phyloP scores from a whole-genome alignment of 768 basidiomycete genomes.

The Boletus subcaerulescens region DNA sequence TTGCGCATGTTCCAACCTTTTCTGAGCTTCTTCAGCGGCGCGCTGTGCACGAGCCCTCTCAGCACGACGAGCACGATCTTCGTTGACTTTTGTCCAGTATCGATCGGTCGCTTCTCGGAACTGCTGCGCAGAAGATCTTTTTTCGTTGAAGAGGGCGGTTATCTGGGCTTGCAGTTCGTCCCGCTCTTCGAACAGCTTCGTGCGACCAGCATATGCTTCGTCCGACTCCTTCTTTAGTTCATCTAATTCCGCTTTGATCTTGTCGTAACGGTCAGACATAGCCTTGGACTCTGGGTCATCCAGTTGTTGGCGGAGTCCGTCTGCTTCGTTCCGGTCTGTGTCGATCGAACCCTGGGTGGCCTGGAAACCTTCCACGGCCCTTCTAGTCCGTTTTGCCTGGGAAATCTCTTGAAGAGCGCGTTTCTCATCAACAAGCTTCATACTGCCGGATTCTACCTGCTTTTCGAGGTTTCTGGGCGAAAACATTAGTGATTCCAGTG shows the following conservation, averaged over 20 bases:
- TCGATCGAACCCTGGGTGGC: constrained; percentile 79
- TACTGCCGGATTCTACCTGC: constrained; percentile 85
- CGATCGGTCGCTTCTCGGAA: constrained; percentile 84
- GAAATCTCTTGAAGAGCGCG: constrained; percentile 90
- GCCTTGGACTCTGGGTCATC: constrained; percentile 91
- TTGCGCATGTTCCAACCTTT: constrained; percentile 75
- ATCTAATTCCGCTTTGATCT: constrained; percentile 82
- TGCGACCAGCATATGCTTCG: constrained; percentile 75
- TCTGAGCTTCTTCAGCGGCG: constrained; percentile 72
- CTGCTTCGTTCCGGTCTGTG: constrained; percentile 66
- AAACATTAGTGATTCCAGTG: constrained; percentile 1
- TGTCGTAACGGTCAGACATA: constrained; percentile 74
- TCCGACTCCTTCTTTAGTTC: constrained; percentile 83
- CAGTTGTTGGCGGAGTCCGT: constrained; percentile 76
- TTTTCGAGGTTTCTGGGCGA: constrained; percentile 70
- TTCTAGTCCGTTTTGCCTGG: constrained; percentile 65
- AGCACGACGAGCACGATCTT: constrained; percentile 81
- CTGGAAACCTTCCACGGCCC: constrained; percentile 77
- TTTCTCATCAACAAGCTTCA: constrained; percentile 96
- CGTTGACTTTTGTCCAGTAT: constrained; percentile 80
- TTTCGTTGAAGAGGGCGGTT: constrained; percentile 67
- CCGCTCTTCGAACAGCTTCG: constrained; percentile 85
- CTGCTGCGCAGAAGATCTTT: constrained; percentile 66
- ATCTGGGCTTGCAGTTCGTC: constrained; percentile 67
- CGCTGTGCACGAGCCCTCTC: constrained; percentile 75